These are phyloP conservation scores for Senna siamea DNA, from an alignment of 306 rosid genomes.

Conservation along the genomic window DNA sequence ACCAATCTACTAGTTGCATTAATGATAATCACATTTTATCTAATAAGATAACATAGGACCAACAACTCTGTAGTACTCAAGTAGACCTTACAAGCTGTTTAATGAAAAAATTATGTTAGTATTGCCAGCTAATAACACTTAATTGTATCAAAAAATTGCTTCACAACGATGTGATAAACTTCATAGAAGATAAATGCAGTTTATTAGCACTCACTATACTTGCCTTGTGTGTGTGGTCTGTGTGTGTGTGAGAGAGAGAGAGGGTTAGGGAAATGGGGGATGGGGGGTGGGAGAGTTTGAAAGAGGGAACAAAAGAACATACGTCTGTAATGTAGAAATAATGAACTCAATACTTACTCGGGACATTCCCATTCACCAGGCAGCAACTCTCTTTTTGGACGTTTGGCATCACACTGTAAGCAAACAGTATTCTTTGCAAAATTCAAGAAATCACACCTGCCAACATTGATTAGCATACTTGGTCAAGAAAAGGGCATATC, in stretches of 20 bases:
- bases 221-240: not conserved
- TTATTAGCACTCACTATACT: not conserved
- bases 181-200: constrained; percentile 4
- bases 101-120: not conserved
- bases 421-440: constrained; percentile 86
- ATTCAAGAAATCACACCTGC: constrained; percentile 99
- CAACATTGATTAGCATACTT: constrained; percentile 42
- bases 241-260: not conserved
- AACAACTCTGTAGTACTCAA: not conserved
- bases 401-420: constrained; percentile 98
- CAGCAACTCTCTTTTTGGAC: constrained; percentile 94
- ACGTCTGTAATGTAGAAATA: constrained; percentile 16
- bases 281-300: not conserved
- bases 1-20: not conserved
- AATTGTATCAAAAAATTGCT: constrained; percentile 6
- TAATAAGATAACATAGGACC: not conserved
- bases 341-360: constrained; percentile 65
- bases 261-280: not conserved
- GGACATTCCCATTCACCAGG: constrained; percentile 99
- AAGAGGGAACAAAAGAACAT: constrained; percentile 14
- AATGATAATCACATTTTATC: not conserved
- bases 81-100: constrained; percentile 1
- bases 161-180: constrained; percentile 12
- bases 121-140: not conserved
- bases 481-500: constrained; percentile 34